phyloP scores from a whole-genome alignment of 2,329 filamentous ascomycete species.

The Plectosphaerella plurivora region DNA sequence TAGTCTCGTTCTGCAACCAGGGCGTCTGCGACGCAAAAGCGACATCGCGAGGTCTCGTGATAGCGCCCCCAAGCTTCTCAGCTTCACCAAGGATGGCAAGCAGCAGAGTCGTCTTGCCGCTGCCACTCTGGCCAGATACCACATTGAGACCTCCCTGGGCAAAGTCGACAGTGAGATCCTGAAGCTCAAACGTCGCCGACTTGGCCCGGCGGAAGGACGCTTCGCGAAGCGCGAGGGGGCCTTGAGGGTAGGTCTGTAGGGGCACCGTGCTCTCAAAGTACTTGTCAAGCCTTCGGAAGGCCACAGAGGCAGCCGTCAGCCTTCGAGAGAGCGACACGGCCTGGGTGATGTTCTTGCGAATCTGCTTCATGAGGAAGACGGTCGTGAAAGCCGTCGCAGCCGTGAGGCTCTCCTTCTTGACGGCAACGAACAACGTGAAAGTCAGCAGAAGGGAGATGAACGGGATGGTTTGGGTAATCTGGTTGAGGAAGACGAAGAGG shows the following conservation, averaged over 20 bases:
- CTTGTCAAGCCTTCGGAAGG: conserved; percentile 47
- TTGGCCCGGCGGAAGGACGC: conserved; percentile 46
- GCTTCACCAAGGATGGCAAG: conserved; percentile 52
- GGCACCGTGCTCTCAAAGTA: conserved; percentile 49
- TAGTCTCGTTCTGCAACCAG: conserved; percentile 54
- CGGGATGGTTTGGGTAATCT: conserved; percentile 48
- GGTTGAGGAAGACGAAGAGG: conserved; percentile 39
- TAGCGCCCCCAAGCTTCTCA: conserved; percentile 39
- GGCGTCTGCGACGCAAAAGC: conserved; percentile 54
- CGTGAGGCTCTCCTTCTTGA: conserved; percentile 42
- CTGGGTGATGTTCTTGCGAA: conserved; percentile 48
- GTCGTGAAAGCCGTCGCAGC: conserved; percentile 56
- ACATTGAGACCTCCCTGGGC: conserved; percentile 50
- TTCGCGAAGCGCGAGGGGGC: conserved; percentile 39
- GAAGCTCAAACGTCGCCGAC: conserved; percentile 43
- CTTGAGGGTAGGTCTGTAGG: conserved; percentile 41
- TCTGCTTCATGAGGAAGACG: conserved; percentile 46
- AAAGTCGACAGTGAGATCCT: conserved; percentile 45
- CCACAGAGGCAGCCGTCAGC: conserved; percentile 38
- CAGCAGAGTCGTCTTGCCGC: conserved; percentile 53
- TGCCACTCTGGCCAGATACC: conserved; percentile 48
- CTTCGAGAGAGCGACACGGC: conserved; percentile 38
- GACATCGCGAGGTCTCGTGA: conserved; percentile 46
- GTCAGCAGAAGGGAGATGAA: conserved; percentile 48
- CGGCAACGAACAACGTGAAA: conserved; percentile 46